A percentile compares a stretch with the other conserved stretches of the same genome.
Conservation (phyloP, 2,329 filamentous ascomycete genomes). For the Mariannaea sp. region DNA sequence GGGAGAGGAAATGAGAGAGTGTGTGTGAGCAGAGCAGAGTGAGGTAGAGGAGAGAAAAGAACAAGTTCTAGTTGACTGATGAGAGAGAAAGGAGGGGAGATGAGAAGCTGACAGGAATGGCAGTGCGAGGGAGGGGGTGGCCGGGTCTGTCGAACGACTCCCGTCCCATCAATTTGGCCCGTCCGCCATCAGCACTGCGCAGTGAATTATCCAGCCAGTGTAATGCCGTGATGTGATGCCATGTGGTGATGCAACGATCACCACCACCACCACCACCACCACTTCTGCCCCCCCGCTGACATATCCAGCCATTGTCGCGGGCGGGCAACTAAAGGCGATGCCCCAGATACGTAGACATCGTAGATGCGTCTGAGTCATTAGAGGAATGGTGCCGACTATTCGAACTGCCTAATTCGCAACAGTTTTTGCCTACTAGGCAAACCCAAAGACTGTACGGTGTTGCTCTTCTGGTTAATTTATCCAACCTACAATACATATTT, state of each 20-base stretch:
- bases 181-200: constrained; percentile 4
- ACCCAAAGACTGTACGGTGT: no score
- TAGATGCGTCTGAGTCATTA: not conserved
- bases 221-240: constrained; percentile 13
- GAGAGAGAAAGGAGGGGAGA: constrained; percentile 6
- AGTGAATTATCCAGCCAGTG: constrained; percentile 6
- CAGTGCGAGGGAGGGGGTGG: constrained; percentile 6
- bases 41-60: not conserved
- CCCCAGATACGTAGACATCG: not conserved
- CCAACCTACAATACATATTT: no score
- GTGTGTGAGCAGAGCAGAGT: not conserved
- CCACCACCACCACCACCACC: not conserved
- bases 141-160: constrained; percentile 20
- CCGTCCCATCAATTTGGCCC: constrained; percentile 13
- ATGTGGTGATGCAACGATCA: constrained; percentile 1
- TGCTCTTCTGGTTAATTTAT: no score
- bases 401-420: not conserved
- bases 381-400: not conserved
- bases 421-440: not conserved
- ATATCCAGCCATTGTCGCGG: not conserved
- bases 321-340: not conserved
- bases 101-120: constrained; percentile 6
- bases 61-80: constrained; percentile 4
- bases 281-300: not conserved
- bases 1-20: not conserved